Conservation (phyloP, 2,329 filamentous ascomycete species). For the Aspergillus uvarum region DNA sequence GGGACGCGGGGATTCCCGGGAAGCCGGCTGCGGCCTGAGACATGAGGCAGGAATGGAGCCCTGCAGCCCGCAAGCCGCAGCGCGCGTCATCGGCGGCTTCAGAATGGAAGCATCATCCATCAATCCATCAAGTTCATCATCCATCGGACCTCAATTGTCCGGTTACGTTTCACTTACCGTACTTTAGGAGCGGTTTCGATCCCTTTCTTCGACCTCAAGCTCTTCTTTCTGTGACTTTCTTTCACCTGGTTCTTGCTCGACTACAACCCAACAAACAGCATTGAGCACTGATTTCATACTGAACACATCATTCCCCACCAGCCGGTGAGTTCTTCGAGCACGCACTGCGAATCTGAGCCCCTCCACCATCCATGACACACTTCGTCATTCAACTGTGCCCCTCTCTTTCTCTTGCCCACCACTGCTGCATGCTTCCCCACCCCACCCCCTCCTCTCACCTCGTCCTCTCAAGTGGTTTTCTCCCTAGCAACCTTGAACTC, state of each 20-base stretch:
- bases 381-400: not conserved
- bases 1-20: constrained; percentile 27
- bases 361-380: constrained; percentile 15
- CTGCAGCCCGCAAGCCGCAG: no score
- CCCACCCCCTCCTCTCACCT: not conserved
- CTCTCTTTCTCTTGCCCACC: constrained; percentile 6
- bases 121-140: not conserved
- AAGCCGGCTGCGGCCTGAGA: constrained; percentile 18
- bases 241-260: not conserved
- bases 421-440: no score
- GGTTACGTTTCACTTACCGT: not conserved
- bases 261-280: constrained; percentile 1
- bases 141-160: constrained; percentile 6
- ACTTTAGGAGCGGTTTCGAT: not conserved
- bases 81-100: constrained; percentile 16
- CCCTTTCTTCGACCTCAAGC: not conserved
- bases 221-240: not conserved
- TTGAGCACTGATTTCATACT: constrained; percentile 33
- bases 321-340: constrained; percentile 36
- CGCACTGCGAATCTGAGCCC: constrained; percentile 14
- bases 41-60: constrained; percentile 5
- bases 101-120: constrained; percentile 7
- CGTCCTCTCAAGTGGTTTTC: not conserved
- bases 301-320: constrained; percentile 38
- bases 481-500: constrained; percentile 1